Evolutionary conservation across 1,139 yeast species (phyloP), one percentile per base, ranked within the genome.

Genomic region (Meyerozyma guilliermondii): DNA sequence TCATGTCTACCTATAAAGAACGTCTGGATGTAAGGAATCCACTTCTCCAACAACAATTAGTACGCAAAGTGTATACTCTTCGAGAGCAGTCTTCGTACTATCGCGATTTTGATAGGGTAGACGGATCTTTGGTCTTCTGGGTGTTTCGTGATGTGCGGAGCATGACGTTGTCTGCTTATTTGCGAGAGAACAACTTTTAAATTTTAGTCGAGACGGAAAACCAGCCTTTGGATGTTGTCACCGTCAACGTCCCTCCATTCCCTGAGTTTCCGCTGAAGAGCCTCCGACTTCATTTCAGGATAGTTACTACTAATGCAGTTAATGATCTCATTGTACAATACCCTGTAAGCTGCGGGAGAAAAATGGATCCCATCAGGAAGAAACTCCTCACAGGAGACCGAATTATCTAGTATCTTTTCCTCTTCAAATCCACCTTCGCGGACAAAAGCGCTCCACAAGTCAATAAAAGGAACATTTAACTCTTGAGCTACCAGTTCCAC

Each of bases 321-420:
- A 41, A 68, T 46, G 9, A 83, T 45, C 30, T 62, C 70, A 10
- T 72, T 63, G 52, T 60, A 82, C 48, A 80, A 58, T 2, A 85
- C 45, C 45, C 63, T 61, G 58, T 86, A 86, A 0, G 82, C 87
- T n/a, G 61, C 56, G 0, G 81, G 79, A 2, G 78, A 70, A 56
- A 73, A 83, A 58, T 87, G 96, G 36, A 87, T 62, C 0, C 95
- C 95, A 54, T 85, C 92, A 8, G 54, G 18, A 11, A 66, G 47
- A 24, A 56, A 53, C 5, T 47, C 49, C 1, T 47, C 45, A 42
- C 63, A 51, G 23, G 51, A 50, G 0, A 51, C 54, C 10, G 41
- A 42, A 7, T 50, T 45, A 18, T 47, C 50, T 14, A 51, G 34
- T 18, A 56, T 43, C 4, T 50, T 49, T 2, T 51, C 56, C 9